phyloP scores from a whole-genome alignment of 1,284 basidiomycete genomes.

The Ceratobasidium sp. region DNA sequence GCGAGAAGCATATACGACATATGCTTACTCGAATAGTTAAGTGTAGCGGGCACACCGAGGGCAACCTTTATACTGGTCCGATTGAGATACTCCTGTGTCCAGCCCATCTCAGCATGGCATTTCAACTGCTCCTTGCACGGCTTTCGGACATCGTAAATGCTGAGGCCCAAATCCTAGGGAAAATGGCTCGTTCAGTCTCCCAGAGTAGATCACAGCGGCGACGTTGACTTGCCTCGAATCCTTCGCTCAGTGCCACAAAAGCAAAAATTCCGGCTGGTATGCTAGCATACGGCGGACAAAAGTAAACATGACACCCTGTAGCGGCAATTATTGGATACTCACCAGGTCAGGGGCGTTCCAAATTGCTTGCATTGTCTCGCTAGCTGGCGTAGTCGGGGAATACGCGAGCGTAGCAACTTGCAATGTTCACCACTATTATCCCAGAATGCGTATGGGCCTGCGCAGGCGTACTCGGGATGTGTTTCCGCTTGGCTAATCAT shows the following conservation, averaged over 20 bases:
- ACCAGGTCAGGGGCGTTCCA: conserved; percentile 32
- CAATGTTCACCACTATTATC: conserved; percentile 31
- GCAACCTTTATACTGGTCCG: conserved; percentile 13
- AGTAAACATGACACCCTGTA: no score
- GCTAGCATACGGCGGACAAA: conserved; percentile 10
- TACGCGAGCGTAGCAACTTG: conserved; percentile 24
- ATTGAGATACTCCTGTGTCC: conserved; percentile 26
- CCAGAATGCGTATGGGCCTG: conserved; percentile 33
- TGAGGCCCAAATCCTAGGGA: not conserved
- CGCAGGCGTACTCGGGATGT: conserved; percentile 27
- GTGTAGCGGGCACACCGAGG: conserved; percentile 3
- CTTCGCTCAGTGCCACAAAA: not conserved
- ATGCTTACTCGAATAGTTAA: conserved; percentile 16
- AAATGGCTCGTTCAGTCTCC: not conserved
- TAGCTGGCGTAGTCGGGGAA: conserved; percentile 16
- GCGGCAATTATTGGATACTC: no score
- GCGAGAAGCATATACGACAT: no score
- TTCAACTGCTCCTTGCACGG: not conserved
- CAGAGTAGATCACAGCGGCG: not conserved
- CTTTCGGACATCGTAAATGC: conserved; percentile 23
- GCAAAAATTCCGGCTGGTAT: conserved; percentile 25
- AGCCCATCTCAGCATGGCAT: conserved; percentile 21
- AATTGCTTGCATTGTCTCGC: conserved; percentile 19
- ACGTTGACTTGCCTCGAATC: conserved; percentile 12
- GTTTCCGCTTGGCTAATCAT: conserved; percentile 8